phyloP scores from a whole-genome alignment of 352 stramenopile genomes.

The Phytopythium chamaehyphon region DNA sequence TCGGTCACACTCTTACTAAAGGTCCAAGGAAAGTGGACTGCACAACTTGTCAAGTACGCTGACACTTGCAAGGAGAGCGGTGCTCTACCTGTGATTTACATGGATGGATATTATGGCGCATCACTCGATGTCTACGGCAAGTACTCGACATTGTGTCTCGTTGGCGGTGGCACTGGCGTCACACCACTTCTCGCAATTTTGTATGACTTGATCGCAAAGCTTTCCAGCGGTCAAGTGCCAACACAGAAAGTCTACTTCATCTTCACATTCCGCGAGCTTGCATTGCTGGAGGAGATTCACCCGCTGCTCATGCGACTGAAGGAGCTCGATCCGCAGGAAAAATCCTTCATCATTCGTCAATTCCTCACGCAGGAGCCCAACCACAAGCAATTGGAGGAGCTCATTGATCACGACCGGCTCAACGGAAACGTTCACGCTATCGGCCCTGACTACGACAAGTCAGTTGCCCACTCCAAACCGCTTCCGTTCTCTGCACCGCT shows the following conservation, averaged over 20 bases:
- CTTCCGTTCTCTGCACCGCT: constrained; percentile 3
- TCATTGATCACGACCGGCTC: constrained; percentile 2
- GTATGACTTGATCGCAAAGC: constrained; percentile 5
- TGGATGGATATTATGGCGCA: constrained; percentile 16
- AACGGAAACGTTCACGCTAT: background rate
- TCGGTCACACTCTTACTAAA: constrained; percentile 18
- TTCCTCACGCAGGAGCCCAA: constrained; percentile 1
- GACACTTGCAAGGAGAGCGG: constrained; percentile 9
- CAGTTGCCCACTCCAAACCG: background rate
- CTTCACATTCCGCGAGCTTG: constrained; percentile 39
- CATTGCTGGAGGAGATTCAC: constrained; percentile 31
- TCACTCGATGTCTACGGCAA: constrained; percentile 8
- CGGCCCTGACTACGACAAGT: background rate
- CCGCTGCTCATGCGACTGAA: constrained; percentile 17
- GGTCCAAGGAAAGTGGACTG: constrained; percentile 12
- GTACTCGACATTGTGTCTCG: constrained; percentile 8
- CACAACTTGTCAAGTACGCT: constrained; percentile 10
- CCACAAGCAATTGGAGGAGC: constrained; percentile 2
- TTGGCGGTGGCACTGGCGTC: constrained; percentile 7
- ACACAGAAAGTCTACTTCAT: constrained; percentile 18
- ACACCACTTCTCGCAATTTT: constrained; percentile 10
- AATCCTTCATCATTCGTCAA: constrained; percentile 12
- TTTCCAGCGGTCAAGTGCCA: background rate
- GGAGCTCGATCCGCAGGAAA: constrained; percentile 21
- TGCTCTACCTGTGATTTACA: constrained; percentile 9